A percentile compares a stretch with the other conserved stretches of the same genome.
phyloP scores from a whole-genome alignment of 306 rosid species.

The Rosa lucieae region DNA sequence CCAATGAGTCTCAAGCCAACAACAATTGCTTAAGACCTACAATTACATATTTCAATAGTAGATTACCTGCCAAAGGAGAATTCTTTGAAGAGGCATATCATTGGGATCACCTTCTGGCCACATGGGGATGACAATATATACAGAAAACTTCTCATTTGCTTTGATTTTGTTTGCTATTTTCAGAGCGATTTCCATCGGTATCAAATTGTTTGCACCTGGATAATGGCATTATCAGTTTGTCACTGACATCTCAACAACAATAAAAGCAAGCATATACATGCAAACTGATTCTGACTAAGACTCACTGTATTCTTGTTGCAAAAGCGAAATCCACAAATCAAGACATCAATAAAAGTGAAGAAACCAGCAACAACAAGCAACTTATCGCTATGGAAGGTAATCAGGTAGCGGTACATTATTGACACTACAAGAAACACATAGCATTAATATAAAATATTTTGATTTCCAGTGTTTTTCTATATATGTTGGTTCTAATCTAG shows the following conservation, averaged over 20 bases:
- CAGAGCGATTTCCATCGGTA: slow-evolving; percentile 88
- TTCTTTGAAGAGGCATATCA: slow-evolving; percentile 53
- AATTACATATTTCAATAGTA: neutral
- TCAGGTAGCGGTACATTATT: neutral
- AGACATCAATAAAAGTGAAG: neutral
- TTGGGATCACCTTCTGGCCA: slow-evolving; percentile 91
- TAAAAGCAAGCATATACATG: neutral
- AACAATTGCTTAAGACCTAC: slow-evolving; percentile 1
- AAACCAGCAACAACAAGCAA: neutral
- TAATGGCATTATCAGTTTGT: neutral
- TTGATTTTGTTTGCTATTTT: slow-evolving; percentile 69
- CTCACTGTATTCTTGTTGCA: neutral
- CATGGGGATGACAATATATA: slow-evolving; percentile 74
- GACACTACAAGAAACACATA: no score
- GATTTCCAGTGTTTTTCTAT: no score
- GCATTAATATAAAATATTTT: neutral
- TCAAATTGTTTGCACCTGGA: slow-evolving; percentile 66
- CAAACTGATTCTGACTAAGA: neutral
- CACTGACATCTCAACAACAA: neutral
- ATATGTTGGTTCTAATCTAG: no score
- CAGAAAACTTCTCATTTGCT: slow-evolving; percentile 61
- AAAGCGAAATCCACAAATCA: neutral
- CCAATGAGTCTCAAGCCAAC: neutral
- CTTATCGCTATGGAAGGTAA: neutral
- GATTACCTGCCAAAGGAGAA: slow-evolving; percentile 85